Conservation (phyloP, 495 filamentous ascomycete species). For the Astrothelium subdiscretum region DNA sequence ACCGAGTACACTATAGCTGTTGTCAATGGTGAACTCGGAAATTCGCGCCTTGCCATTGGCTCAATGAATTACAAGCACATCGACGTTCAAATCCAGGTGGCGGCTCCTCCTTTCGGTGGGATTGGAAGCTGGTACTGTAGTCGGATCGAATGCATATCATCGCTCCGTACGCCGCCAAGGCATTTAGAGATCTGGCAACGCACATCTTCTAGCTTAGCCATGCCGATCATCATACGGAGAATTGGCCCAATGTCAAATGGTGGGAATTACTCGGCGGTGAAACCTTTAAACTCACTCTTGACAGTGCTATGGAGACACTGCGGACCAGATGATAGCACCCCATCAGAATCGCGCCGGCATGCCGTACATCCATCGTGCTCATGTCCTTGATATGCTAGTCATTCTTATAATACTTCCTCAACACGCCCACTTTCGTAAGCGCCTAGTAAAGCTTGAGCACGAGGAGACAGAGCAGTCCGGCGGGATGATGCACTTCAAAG, state of each 20-base stretch:
- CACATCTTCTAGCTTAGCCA: not conserved
- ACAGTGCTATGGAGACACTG: not conserved
- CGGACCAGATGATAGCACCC: not conserved
- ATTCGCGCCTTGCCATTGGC: constrained; percentile 22
- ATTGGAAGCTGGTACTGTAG: constrained; percentile 24
- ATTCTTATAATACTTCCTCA: not conserved
- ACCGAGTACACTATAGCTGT: constrained; percentile 2
- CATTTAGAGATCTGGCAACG: not conserved
- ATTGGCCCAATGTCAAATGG: not conserved
- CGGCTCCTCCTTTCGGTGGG: not conserved
- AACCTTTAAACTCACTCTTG: not conserved
- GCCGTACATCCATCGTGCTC: not conserved
- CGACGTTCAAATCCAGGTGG: constrained; percentile 3
- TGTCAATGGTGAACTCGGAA: constrained; percentile 22
- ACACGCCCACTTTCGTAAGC: not conserved
- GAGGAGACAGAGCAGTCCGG: not conserved
- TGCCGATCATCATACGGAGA: not conserved
- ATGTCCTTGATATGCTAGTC: not conserved
- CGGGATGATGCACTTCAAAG: constrained; percentile 4
- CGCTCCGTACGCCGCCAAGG: constrained; percentile 8
- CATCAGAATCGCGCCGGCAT: not conserved
- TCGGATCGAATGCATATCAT: constrained; percentile 20
- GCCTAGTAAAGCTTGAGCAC: not conserved
- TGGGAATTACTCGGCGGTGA: not conserved
- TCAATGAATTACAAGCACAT: constrained; percentile 17